Evolutionary conservation across 371 early-diverging fungal species (phyloP).

Genomic region (Mortierella sp.): DNA sequence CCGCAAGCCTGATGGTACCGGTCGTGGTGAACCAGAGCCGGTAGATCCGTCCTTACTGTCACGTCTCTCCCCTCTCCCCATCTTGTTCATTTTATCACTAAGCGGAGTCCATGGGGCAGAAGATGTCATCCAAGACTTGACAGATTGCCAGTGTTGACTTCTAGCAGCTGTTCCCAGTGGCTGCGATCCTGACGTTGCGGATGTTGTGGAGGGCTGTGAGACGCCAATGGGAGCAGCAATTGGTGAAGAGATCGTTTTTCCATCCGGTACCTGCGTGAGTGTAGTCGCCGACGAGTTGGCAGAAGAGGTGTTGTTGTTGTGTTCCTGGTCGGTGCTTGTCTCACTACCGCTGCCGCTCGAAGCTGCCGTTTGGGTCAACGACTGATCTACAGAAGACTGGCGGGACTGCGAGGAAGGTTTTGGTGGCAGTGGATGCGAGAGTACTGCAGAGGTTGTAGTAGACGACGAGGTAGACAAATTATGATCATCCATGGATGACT

Average conservation of each 20-base stretch:
- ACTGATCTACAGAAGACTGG: slow-evolving; percentile 29
- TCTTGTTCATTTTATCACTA: slow-evolving; percentile 15
- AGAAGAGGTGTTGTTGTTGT: slow-evolving; percentile 1
- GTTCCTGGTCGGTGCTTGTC: slow-evolving; percentile 19
- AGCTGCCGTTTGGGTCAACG: slow-evolving; percentile 9
- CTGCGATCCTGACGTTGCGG: not conserved
- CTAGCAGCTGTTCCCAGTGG: slow-evolving; percentile 13
- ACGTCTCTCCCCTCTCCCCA: slow-evolving; percentile 10
- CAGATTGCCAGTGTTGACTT: slow-evolving; percentile 40
- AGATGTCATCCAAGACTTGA: slow-evolving; percentile 53
- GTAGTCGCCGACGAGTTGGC: not conserved
- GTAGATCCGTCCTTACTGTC: slow-evolving; percentile 16
- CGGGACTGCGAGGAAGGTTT: slow-evolving; percentile 42
- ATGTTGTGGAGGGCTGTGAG: not conserved
- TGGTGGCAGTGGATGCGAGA: slow-evolving; percentile 48
- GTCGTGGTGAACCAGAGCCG: slow-evolving; percentile 8
- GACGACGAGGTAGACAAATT: slow-evolving; percentile 6
- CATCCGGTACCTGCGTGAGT: slow-evolving; percentile 2
- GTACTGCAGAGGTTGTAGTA: slow-evolving; percentile 3
- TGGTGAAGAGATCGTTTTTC: slow-evolving; percentile 19
- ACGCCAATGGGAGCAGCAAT: not conserved
- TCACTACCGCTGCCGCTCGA: not conserved
- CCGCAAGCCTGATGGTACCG: slow-evolving; percentile 10
- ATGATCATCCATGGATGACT: slow-evolving; percentile 34
- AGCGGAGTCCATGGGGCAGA: slow-evolving; percentile 27